Percentiles rank a stretch among this genome's conserved stretches.
These are phyloP conservation scores for Chaetomiaceae sp. DNA, from an alignment of 2,329 filamentous ascomycete species.

Conservation along the genomic window DNA sequence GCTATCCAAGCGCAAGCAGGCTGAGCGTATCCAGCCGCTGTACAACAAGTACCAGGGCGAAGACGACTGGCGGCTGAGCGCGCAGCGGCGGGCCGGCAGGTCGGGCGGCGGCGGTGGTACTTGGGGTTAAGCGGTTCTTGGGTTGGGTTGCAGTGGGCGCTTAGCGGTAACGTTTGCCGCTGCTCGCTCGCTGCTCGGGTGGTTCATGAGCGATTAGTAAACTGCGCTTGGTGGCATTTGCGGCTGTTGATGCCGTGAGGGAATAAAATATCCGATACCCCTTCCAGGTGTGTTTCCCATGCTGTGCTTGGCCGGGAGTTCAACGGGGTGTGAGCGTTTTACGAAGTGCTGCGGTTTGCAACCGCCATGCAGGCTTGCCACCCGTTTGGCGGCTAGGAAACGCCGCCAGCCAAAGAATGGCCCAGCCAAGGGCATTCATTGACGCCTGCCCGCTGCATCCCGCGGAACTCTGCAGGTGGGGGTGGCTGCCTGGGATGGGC, in stretches of 20 bases:
- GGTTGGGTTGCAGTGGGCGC: neutral
- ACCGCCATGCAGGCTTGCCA: too few species aligned
- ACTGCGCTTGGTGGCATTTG: too few species aligned
- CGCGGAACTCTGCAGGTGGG: neutral
- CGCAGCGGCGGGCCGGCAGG: slow-evolving; percentile 77
- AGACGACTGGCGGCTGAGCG: slow-evolving; percentile 90
- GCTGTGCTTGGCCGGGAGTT: too few species aligned
- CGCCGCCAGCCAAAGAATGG: too few species aligned
- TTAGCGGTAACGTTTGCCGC: neutral
- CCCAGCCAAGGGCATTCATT: too few species aligned
- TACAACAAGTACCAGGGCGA: slow-evolving; percentile 89
- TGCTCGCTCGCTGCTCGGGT: too few species aligned
- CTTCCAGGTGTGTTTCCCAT: neutral
- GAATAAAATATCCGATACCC: too few species aligned
- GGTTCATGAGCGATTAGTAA: too few species aligned
- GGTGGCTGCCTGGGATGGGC: neutral
- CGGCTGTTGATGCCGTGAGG: too few species aligned
- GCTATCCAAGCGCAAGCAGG: slow-evolving; percentile 85
- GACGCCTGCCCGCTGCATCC: neutral
- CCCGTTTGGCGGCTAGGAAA: too few species aligned
- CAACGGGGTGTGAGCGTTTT: too few species aligned
- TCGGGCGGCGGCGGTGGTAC: slow-evolving; percentile 83
- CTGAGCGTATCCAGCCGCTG: slow-evolving; percentile 89
- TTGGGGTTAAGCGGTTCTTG: slow-evolving; percentile 59
- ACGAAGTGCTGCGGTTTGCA: too few species aligned